Conservation (phyloP, 768 basidiomycete species). For the Jaapia argillacea region DNA sequence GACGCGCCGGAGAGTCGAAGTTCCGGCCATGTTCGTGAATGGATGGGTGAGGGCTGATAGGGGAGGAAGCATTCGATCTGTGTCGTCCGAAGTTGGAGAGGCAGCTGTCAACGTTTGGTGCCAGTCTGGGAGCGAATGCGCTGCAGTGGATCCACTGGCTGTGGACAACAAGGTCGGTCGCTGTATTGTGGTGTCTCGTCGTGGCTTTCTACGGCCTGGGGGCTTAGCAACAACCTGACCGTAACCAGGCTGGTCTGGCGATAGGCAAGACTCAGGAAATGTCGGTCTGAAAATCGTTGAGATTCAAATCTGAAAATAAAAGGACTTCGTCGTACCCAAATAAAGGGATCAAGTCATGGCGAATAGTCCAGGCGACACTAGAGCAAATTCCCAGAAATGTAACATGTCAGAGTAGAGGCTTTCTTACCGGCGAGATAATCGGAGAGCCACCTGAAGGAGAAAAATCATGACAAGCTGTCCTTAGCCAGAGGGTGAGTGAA, state of each 20-base stretch:
- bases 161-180: background rate
- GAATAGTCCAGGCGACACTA: slow-evolving; percentile 84
- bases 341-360: slow-evolving; percentile 76
- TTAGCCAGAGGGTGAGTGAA: slow-evolving; percentile 3
- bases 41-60: too few relatives aligned
- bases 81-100: background rate
- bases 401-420: background rate
- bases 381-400: background rate
- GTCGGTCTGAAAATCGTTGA: slow-evolving; percentile 44
- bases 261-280: slow-evolving; percentile 75
- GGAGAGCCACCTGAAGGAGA: slow-evolving; percentile 57
- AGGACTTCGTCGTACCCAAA: slow-evolving; percentile 52
- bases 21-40: too few relatives aligned
- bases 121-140: background rate
- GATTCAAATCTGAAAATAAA: slow-evolving; percentile 11
- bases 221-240: slow-evolving; percentile 63
- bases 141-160: background rate
- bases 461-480: background rate
- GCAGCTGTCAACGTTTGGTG: background rate
- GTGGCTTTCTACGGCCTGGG: slow-evolving; percentile 11
- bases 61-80: background rate
- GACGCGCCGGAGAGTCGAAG: too few relatives aligned
- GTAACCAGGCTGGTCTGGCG: slow-evolving; percentile 80
- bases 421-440: slow-evolving; percentile 67
- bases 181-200: slow-evolving; percentile 13